Conservation (phyloP, 257 asterid species). For the Eucommia ulmoides region DNA sequence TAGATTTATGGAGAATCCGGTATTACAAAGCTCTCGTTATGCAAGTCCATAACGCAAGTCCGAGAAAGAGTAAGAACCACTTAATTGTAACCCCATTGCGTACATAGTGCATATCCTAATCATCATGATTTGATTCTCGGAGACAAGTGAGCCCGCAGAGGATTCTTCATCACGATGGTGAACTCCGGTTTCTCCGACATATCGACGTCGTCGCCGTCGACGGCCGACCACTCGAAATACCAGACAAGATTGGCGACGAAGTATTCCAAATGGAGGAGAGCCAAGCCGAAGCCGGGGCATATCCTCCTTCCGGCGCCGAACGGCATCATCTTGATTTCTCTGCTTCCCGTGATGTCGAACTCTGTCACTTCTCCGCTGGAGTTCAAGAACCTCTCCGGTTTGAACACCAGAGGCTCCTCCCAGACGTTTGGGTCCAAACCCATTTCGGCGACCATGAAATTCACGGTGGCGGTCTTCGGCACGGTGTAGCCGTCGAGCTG, state of each 20-base stretch:
- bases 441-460: conserved; percentile 1
- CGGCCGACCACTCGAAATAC: neutral
- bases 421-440: conserved; percentile 1
- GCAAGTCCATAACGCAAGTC: too few species aligned
- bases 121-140: neutral
- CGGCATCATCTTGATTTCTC: conserved; percentile 1
- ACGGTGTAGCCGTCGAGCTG: neutral
- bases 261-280: neutral
- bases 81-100: too few species aligned
- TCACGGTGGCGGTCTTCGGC: neutral
- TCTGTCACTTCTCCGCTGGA: neutral
- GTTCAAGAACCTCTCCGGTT: conserved; percentile 1
- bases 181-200: neutral
- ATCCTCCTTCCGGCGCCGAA: conserved; percentile 3
- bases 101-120: too few species aligned
- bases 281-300: neutral
- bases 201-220: neutral
- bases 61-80: too few species aligned
- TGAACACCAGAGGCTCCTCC: neutral
- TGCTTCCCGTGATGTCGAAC: conserved; percentile 1
- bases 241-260: neutral
- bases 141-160: neutral
- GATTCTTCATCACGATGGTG: neutral
- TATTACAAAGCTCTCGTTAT: too few species aligned
- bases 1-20: too few species aligned